Conservation (phyloP, 2,329 filamentous ascomycete species). For the Colletotrichum chlorophyti region DNA sequence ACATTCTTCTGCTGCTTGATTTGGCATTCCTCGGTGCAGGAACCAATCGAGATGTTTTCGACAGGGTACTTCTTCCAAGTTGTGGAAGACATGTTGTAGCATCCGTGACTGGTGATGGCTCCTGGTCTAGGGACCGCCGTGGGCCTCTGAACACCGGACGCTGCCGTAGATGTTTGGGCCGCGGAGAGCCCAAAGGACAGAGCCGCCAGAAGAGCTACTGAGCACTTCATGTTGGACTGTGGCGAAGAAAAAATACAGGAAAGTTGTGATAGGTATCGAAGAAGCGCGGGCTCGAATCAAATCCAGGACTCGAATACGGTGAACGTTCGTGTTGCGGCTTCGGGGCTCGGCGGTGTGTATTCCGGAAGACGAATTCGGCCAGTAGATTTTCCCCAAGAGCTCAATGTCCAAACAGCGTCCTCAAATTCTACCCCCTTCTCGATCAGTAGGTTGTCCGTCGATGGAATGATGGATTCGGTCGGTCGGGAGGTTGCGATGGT, state of each 20-base stretch:
- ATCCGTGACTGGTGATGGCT: slow-evolving; percentile 56
- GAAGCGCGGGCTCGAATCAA: slow-evolving; percentile 5
- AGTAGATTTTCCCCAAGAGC: background rate
- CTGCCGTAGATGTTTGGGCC: slow-evolving; percentile 12
- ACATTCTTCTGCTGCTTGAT: slow-evolving; percentile 54
- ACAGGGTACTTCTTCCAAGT: slow-evolving; percentile 39
- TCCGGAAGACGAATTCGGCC: background rate
- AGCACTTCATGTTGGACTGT: slow-evolving; percentile 18
- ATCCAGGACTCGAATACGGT: slow-evolving; percentile 10
- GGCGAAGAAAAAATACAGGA: slow-evolving; percentile 9
- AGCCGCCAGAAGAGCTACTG: slow-evolving; percentile 21
- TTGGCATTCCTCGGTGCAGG: slow-evolving; percentile 42
- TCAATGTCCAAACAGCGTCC: slow-evolving; percentile 4
- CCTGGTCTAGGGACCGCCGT: slow-evolving; percentile 42
- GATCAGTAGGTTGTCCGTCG: slow-evolving; percentile 7
- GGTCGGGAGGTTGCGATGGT: slow-evolving; percentile 9
- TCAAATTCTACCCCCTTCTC: background rate
- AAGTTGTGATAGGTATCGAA: slow-evolving; percentile 1
- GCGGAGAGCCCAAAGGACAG: slow-evolving; percentile 19
- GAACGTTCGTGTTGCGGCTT: background rate
- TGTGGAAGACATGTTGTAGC: slow-evolving; percentile 51
- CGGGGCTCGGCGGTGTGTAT: background rate
- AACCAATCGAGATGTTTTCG: slow-evolving; percentile 43
- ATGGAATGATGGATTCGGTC: background rate
- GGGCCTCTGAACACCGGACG: slow-evolving; percentile 40